Evolutionary conservation across 768 basidiomycete genomes (phyloP).

Genomic region (Suillus sp.): DNA sequence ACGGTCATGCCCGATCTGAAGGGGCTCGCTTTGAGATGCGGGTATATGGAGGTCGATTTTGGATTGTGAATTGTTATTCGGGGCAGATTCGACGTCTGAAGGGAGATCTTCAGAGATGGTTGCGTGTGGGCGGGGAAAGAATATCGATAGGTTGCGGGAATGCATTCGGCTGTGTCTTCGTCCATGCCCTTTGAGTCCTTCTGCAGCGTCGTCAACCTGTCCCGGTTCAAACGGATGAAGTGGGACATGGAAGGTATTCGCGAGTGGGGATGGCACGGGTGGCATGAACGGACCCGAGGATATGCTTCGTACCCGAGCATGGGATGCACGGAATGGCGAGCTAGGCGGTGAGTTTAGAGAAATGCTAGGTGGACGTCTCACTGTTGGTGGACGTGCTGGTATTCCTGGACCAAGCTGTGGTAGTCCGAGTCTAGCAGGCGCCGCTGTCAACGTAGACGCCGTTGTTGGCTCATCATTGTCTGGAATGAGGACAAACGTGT

Average conservation of each 20-base stretch:
- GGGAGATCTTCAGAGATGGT: slow-evolving; percentile 71
- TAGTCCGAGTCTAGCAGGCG: slow-evolving; percentile 22
- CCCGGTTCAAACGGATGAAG: slow-evolving; percentile 23
- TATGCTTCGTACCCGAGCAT: slow-evolving; percentile 36
- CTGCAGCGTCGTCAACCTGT: slow-evolving; percentile 21
- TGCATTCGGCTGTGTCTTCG: slow-evolving; percentile 73
- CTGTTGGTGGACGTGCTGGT: slow-evolving; percentile 20
- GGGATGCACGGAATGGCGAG: slow-evolving; percentile 36
- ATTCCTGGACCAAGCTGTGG: slow-evolving; percentile 30
- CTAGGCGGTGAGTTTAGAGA: slow-evolving; percentile 31
- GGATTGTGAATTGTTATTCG: slow-evolving; percentile 10
- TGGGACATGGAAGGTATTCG: slow-evolving; percentile 27
- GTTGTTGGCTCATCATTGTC: slow-evolving; percentile 10
- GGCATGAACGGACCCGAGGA: slow-evolving; percentile 30
- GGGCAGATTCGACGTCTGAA: slow-evolving; percentile 47
- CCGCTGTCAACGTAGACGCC: slow-evolving; percentile 14
- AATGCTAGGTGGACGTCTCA: slow-evolving; percentile 27
- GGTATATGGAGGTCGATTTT: slow-evolving; percentile 40
- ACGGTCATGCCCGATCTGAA: slow-evolving; percentile 43
- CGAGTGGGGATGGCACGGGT: background rate
- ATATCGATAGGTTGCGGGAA: slow-evolving; percentile 89
- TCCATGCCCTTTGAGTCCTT: slow-evolving; percentile 21
- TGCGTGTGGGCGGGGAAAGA: slow-evolving; percentile 74
- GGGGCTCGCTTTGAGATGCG: slow-evolving; percentile 41
- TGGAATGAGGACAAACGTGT: background rate